Evolutionary conservation across 2,329 filamentous ascomycete genomes (phyloP).

Genomic region (Talaromyces sp.): DNA sequence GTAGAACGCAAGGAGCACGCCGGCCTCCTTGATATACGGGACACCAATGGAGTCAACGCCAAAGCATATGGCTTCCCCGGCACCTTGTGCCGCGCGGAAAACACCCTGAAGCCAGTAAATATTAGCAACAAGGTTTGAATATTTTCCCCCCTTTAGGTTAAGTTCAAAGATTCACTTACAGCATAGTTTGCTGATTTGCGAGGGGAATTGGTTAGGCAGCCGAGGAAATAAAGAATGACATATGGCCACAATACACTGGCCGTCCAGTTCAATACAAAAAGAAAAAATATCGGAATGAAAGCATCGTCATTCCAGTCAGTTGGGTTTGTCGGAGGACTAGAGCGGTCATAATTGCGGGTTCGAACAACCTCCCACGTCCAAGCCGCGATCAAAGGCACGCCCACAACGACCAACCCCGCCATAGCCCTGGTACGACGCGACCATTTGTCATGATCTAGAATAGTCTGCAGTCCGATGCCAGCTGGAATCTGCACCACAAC

Average conservation of each 20-base stretch:
- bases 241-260: background rate
- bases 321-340: background rate
- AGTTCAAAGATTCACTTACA: background rate
- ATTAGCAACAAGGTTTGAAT: too few species aligned
- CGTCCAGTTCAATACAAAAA: background rate
- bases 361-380: constrained; percentile 1
- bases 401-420: background rate
- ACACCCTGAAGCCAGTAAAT: background rate
- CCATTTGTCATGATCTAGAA: background rate
- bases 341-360: background rate
- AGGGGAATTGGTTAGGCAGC: background rate
- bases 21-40: constrained; percentile 2
- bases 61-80: background rate
- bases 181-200: background rate
- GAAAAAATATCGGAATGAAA: background rate
- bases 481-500: constrained; percentile 28
- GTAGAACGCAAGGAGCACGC: background rate
- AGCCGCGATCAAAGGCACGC: background rate
- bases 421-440: constrained; percentile 9
- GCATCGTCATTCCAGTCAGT: background rate
- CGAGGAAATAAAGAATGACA: constrained; percentile 2
- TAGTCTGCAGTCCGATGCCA: constrained; percentile 14
- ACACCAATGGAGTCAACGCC: background rate
- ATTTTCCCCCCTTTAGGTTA: background rate
- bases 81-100: background rate